These are phyloP conservation scores for Ceratocystis cubensis DNA, from an alignment of 2,329 filamentous ascomycete species.

Conservation along the genomic window DNA sequence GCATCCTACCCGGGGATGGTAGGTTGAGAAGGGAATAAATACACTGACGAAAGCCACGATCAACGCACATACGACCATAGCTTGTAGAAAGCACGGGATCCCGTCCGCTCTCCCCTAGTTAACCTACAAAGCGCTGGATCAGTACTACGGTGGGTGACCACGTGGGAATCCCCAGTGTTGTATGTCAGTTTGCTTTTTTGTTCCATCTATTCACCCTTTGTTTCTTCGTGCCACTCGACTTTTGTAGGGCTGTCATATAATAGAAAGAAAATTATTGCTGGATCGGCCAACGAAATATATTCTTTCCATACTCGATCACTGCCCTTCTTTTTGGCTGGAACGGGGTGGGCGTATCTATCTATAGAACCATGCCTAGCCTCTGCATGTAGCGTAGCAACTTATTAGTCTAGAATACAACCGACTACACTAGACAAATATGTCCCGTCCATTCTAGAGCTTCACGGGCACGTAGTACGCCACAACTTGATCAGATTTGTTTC, in stretches of 20 bases:
- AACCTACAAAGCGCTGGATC: slow-evolving; percentile 3
- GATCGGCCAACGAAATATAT: too few relatives aligned
- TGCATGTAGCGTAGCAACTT: too few relatives aligned
- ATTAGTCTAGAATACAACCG: too few relatives aligned
- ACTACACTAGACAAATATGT: not conserved
- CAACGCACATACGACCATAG: slow-evolving; percentile 1
- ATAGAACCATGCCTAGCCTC: too few relatives aligned
- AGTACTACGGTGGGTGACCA: slow-evolving; percentile 8
- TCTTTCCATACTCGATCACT: too few relatives aligned
- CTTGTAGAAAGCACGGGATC: slow-evolving; percentile 7
- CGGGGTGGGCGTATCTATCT: too few relatives aligned
- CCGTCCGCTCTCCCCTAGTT: slow-evolving; percentile 7
- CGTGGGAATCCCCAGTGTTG: slow-evolving; percentile 1
- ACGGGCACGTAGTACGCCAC: not conserved
- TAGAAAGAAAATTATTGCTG: too few relatives aligned
- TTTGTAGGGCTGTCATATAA: not conserved
- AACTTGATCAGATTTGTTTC: not conserved
- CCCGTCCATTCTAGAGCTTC: not conserved
- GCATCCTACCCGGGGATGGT: too few relatives aligned
- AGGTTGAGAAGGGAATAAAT: too few relatives aligned
- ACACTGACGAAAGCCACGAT: not conserved
- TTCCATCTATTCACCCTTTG: not conserved
- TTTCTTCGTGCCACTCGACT: not conserved
- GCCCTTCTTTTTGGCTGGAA: too few relatives aligned
- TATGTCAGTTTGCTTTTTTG: not conserved